Base-by-base conservation (phyloP, 2,329 filamentous ascomycete genomes). In the Sporothrix pseudoabietina region DNA sequence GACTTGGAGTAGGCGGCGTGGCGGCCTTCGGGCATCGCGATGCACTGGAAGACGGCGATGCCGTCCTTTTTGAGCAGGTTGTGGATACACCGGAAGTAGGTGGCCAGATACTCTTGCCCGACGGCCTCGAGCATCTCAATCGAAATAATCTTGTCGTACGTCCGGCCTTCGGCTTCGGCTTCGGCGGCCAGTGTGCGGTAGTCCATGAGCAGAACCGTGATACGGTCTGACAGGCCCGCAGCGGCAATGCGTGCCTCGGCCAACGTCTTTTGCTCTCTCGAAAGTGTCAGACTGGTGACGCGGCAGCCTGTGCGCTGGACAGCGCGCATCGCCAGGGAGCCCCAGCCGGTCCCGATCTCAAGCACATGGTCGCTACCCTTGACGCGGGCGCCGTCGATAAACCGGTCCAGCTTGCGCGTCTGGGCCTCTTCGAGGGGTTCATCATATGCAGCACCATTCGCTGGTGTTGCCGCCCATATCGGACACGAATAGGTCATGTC, bases 71-170 rank as follows among this genome's bases (percentile, higher is more conserved):
- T 92, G 59, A 94, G 80, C 44, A 92, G 80, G 73, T 83, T 83
- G 77, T 92, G 83, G 69, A 94, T 84, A 76, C 87, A 88, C 22
- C 83, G 81, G 78, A 94, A 94, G 78, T 93, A 94, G 1, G 87
- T 90, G 26, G 85, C 83, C 44, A 94, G 80, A 76, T 88, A 93
- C 78, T 91, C 89, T 70, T 86, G 83, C 3, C 91, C 91, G 0
- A 93, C 91, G 1, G 90, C 90, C 82, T 94, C 92, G 30, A 93
- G 83, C 92, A 94, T 94, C 79, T 94, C 92, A 73, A 93, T 92
- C 4, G 90, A 92, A 8, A 93, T 85, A 7, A 93, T 84, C 79
- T 92, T 92, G 80, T 94, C 91, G 76, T 89, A 94, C 0, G 83
- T 47, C 2, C 52, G 82, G 0, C 80, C 82, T 12, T 83, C 82